These are phyloP conservation scores for Epichloe gansuensis DNA, from an alignment of 2,329 filamentous ascomycete genomes.

Conservation along the genomic window DNA sequence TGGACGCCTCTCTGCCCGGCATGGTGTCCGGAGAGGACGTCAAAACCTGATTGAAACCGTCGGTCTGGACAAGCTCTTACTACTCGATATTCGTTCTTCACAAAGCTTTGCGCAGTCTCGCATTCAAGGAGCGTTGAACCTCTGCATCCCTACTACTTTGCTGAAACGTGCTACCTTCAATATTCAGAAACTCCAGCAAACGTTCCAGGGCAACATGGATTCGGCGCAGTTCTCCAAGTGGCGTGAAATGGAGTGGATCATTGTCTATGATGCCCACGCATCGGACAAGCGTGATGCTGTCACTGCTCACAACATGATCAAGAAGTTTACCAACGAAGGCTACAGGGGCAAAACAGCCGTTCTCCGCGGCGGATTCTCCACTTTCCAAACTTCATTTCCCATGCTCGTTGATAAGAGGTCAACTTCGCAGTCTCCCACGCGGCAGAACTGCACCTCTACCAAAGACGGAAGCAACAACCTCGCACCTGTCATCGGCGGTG, in stretches of 20 bases:
- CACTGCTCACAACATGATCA: slow-evolving; percentile 74
- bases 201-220: slow-evolving; percentile 62
- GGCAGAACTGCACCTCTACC: slow-evolving; percentile 12
- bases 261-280: slow-evolving; percentile 78
- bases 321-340: slow-evolving; percentile 81
- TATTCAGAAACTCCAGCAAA: slow-evolving; percentile 74
- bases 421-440: slow-evolving; percentile 15
- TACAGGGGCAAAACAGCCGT: slow-evolving; percentile 65
- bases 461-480: slow-evolving; percentile 30
- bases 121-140: slow-evolving; percentile 70
- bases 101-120: slow-evolving; percentile 68
- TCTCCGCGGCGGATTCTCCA: slow-evolving; percentile 68
- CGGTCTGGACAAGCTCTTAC: slow-evolving; percentile 37
- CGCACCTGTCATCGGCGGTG: slow-evolving; percentile 74
- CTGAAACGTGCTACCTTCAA: slow-evolving; percentile 87
- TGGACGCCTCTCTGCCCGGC: slow-evolving; percentile 33
- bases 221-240: slow-evolving; percentile 65
- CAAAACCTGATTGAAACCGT: slow-evolving; percentile 40
- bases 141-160: slow-evolving; percentile 91
- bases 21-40: slow-evolving; percentile 45
- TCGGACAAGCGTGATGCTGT: slow-evolving; percentile 68
- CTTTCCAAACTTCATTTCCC: slow-evolving; percentile 58
- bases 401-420: slow-evolving; percentile 45
- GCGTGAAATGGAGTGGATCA: slow-evolving; percentile 60
- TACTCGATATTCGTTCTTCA: slow-evolving; percentile 78